Percentiles rank a stretch among this genome's conserved stretches.
These are phyloP conservation scores for Bryoglossum gracile DNA, from an alignment of 495 filamentous ascomycete genomes.

Conservation along the genomic window DNA sequence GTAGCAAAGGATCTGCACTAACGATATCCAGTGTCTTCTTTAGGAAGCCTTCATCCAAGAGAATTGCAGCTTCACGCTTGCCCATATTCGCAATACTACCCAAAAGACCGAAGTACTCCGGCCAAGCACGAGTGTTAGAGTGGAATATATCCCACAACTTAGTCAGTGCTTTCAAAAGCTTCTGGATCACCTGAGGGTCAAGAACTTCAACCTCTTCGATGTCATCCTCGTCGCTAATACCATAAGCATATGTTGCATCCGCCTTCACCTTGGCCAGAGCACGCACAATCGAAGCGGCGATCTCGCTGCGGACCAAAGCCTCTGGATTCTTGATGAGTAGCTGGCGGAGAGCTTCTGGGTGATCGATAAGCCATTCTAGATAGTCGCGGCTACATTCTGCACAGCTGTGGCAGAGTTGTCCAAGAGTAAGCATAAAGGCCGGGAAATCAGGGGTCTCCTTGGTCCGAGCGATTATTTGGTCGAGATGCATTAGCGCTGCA, in stretches of 20 bases:
- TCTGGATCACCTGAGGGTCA: slow-evolving; percentile 38
- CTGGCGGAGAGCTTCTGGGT: slow-evolving; percentile 52
- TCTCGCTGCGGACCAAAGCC: slow-evolving; percentile 50
- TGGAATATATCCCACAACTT: slow-evolving; percentile 51
- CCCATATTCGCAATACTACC: slow-evolving; percentile 52
- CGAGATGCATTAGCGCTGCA: slow-evolving; percentile 67
- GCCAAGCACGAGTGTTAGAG: slow-evolving; percentile 57
- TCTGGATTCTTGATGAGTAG: slow-evolving; percentile 61
- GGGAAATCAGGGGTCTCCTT: slow-evolving; percentile 64
- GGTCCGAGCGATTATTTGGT: slow-evolving; percentile 67
- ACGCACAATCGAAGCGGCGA: slow-evolving; percentile 46
- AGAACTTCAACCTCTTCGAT: slow-evolving; percentile 25
- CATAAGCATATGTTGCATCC: slow-evolving; percentile 37
- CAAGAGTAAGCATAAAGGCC: slow-evolving; percentile 45
- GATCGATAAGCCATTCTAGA: slow-evolving; percentile 55
- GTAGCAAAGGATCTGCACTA: slow-evolving; percentile 46
- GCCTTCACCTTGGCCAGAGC: slow-evolving; percentile 46
- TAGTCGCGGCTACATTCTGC: slow-evolving; percentile 47
- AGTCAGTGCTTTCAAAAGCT: slow-evolving; percentile 45
- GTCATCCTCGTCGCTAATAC: slow-evolving; percentile 22
- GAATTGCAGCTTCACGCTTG: slow-evolving; percentile 39
- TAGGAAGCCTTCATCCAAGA: slow-evolving; percentile 52
- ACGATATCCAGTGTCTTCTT: slow-evolving; percentile 53
- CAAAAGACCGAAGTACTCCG: slow-evolving; percentile 71
- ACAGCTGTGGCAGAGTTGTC: slow-evolving; percentile 46